Evolutionary conservation across 23 red algal species (phyloP), one percentile per base, ranked within the genome.

Genomic region (Cyanidiococcus yangmingshanensis): DNA sequence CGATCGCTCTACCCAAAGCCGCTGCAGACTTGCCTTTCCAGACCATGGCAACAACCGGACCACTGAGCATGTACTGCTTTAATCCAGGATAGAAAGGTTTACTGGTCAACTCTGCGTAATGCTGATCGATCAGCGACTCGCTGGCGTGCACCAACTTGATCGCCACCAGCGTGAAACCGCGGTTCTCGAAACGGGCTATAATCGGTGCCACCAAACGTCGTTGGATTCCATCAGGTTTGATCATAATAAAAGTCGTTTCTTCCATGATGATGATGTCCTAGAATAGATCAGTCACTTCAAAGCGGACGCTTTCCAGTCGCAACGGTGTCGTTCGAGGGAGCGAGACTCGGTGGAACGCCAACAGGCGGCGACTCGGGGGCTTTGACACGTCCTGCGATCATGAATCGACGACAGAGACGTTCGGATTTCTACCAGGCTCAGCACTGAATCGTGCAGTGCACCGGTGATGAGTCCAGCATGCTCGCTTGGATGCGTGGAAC

Each of bases 141-240:
- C 77, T 74, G 57, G 93, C 83, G 2, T 86, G 77, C 37, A 90
- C 50, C 41, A 84, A 79, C 30, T 90, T 90, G 37, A 91, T 89
- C 45, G 71, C 93, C 34, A 97, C 83, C 0, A 97, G 79, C 57
- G 87, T 89, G 76, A 82, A 90, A 25, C 93, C 93, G 15, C 87
- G 86, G 26, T 59, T 58, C 74, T 97, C 93, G 50, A 97, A 97
- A 34, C 87, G 84, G 25, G 88, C 84, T 39, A 97, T 90, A 39
- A 97, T 97, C 37, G 63, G 76, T 41, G 87, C 93, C 57, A 97
- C 83, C 68, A 97, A 79, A 24, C 83, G 86, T 34, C 93, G 88
- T n/a, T 97, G 84, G 57, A 89, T 82, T n/a, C 87, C 93, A 80
- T 97, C 93, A 0, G 93, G 93, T 58, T 97, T 97, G 35, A 90